Evolutionary conservation across 2,329 filamentous ascomycete species (phyloP).

Genomic region (Tetracladium maxilliforme): DNA sequence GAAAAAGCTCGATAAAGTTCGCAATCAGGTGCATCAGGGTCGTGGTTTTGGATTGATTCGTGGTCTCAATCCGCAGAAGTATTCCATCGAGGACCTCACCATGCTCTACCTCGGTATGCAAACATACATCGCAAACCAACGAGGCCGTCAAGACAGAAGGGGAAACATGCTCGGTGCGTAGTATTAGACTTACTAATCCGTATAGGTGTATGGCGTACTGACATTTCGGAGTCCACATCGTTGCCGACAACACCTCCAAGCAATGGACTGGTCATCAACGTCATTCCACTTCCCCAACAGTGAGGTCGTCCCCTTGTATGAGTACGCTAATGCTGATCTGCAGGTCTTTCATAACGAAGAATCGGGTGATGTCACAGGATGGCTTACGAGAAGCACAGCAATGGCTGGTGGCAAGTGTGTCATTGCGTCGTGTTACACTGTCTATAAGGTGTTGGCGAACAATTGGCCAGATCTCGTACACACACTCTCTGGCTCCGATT

Average conservation of each 20-base stretch:
- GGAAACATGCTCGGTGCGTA: constrained; percentile 6
- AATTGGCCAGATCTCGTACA: constrained; percentile 4
- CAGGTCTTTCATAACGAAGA: too few species aligned
- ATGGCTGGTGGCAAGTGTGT: constrained; percentile 48
- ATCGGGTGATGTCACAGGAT: constrained; percentile 52
- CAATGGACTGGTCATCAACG: not conserved
- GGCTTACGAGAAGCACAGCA: constrained; percentile 47
- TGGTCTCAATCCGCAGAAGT: constrained; percentile 41
- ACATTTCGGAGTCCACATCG: too few species aligned
- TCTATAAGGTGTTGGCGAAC: constrained; percentile 41
- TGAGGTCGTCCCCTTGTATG: constrained; percentile 1
- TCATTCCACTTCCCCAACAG: constrained; percentile 1
- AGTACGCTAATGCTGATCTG: too few species aligned
- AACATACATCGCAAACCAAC: constrained; percentile 16
- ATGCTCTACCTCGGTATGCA: constrained; percentile 52
- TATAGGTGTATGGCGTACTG: too few species aligned
- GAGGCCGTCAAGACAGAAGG: constrained; percentile 3
- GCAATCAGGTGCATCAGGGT: constrained; percentile 40
- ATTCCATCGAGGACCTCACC: constrained; percentile 44
- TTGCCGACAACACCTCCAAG: not conserved
- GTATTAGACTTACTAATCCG: too few species aligned
- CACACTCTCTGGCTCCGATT: constrained; percentile 2
- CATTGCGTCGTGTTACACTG: constrained; percentile 47
- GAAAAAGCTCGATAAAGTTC: constrained; percentile 32
- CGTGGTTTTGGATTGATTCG: constrained; percentile 51